Evolutionary conservation across 495 filamentous ascomycete species (phyloP), one percentile per base, ranked within the genome.

Genomic region (Clavariopsis aquatica): DNA sequence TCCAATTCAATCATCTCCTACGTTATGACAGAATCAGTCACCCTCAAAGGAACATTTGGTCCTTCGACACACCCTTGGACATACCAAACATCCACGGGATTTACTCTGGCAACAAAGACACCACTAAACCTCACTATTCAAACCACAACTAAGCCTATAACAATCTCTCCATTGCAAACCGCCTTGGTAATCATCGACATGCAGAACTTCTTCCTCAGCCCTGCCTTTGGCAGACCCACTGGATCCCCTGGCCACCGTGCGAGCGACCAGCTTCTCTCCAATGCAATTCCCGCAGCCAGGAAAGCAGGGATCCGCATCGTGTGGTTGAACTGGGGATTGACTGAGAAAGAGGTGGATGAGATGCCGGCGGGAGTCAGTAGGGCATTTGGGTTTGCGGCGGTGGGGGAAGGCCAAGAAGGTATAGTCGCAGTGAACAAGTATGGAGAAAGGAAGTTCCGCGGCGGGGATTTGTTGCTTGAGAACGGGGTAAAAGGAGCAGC

Each of bases 321-420:
- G 4, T 87, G 84, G 84, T 73, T 87, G 31, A 86, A 84, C 63
- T 87, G 84, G 84, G 84, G 84, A 6, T 65, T 87, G 23, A 83
- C 74, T 6, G 78, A 85, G 22, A 53, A 78, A 19, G 84, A 86
- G 49, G 67, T 87, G 19, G 60, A 47, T 7, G 65, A 53, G 1
- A 80, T 86, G 76, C 83, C 84, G 3, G 80, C 83, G 23, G 77
- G 72, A 3, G 73, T 79, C 20, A 66, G 74, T 24, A 74, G 82
- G 43, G 76, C 76, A 8, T 85, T 87, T 65, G 77, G 77, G 6
- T 78, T 77, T 46, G 71, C 74, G 23, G 69, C 53, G 28, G 46
- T 64, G 47, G 57, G 65, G 47, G 57, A 66, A n/a, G 55, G 63
- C 12, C 57, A 64, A 3, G 68, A 64, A 27, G 64, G 53, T n/a